Percentiles rank a stretch among this genome's conserved stretches.
Conservation (phyloP, 2,329 filamentous ascomycete species). For the Paraconiothyrium sp. region DNA sequence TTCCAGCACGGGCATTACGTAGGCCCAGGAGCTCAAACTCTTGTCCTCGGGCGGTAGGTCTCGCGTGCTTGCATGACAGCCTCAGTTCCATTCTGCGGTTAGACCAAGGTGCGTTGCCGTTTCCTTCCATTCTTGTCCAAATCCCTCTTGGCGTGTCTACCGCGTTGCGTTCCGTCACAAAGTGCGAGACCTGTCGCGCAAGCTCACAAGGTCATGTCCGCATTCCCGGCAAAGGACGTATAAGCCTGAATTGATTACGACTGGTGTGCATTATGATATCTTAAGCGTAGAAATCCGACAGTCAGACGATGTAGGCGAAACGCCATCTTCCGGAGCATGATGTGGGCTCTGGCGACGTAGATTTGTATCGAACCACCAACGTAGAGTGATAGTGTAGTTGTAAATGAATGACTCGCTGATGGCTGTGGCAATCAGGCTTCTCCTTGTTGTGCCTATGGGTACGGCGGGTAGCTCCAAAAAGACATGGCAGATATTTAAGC, state of each 20-base stretch:
- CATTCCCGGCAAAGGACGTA: neutral
- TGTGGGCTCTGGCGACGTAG: neutral
- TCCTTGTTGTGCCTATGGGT: neutral
- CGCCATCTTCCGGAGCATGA: neutral
- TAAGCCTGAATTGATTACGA: neutral
- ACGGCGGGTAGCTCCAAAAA: neutral
- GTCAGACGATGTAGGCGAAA: neutral
- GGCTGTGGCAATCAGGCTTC: neutral
- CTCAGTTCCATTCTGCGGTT: neutral
- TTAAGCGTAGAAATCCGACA: neutral
- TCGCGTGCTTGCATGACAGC: neutral
- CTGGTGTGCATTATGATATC: neutral
- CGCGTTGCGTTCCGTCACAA: neutral
- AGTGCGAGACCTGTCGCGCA: neutral
- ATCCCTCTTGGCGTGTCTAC: neutral
- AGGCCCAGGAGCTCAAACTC: neutral
- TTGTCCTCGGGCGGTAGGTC: neutral
- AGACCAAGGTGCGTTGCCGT: slow-evolving; percentile 10
- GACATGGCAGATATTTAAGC: neutral
- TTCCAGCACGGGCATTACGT: neutral
- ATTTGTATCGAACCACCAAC: neutral
- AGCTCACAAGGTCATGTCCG: neutral
- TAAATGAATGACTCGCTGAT: neutral
- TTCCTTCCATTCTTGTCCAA: slow-evolving; percentile 1
- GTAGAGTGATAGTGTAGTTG: neutral